Percentiles rank a stretch among this genome's conserved stretches.
phyloP scores from a whole-genome alignment of 1,284 basidiomycete genomes.

The Marasmius oreades region DNA sequence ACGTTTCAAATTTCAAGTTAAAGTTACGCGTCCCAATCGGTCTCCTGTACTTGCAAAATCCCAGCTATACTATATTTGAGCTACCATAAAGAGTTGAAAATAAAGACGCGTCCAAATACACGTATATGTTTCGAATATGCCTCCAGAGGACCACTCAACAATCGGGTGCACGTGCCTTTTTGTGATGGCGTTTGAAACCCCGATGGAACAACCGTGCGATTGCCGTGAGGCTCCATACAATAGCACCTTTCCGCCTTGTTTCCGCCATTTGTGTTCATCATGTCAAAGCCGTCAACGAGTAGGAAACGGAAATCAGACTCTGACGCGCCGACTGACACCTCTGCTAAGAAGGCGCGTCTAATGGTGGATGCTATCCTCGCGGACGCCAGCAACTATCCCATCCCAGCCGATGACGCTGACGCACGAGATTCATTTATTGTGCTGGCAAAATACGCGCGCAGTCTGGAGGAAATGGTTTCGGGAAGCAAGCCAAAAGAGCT shows the following conservation, averaged over 20 bases:
- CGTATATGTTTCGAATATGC: background rate
- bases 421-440: background rate
- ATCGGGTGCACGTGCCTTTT: background rate
- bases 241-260: background rate
- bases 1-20: background rate
- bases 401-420: background rate
- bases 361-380: background rate
- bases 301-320: background rate
- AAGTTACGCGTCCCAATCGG: too few relatives aligned
- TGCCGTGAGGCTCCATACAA: background rate
- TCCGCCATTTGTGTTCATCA: too few relatives aligned
- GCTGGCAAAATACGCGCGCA: background rate
- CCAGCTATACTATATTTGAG: background rate
- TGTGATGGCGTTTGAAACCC: background rate
- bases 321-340: background rate
- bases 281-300: background rate
- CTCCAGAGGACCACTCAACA: background rate
- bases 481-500: conserved; percentile 34
- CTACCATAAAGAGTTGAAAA: background rate
- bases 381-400: background rate
- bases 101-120: background rate
- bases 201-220: background rate
- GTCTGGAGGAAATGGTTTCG: background rate
- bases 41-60: too few relatives aligned
- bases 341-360: background rate